Conservation (phyloP, 2,329 filamentous ascomycete species). For the Mycosphaerella sp. region DNA sequence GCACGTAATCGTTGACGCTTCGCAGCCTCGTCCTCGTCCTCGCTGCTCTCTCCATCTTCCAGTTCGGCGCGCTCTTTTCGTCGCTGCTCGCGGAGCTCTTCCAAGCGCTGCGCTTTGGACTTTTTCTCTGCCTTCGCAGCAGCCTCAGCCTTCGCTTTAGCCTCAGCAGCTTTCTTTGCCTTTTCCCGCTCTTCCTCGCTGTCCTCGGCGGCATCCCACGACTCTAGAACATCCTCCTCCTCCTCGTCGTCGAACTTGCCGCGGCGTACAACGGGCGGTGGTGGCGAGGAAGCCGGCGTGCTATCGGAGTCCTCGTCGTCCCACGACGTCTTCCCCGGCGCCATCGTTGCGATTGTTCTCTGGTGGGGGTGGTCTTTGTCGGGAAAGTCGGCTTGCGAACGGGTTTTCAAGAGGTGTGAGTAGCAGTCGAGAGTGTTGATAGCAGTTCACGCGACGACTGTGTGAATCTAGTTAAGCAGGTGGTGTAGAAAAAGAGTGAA, state of each 20-base stretch:
- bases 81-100: conserved; percentile 61
- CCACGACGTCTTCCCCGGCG: conserved; percentile 30
- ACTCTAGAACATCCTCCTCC: conserved; percentile 82
- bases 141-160: conserved; percentile 82
- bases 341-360: conserved; percentile 31
- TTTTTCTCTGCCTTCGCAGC: conserved; percentile 88
- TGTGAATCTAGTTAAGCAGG: background rate
- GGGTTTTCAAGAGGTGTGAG: background rate
- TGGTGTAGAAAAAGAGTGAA: background rate
- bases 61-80: conserved; percentile 52
- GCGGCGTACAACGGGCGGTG: conserved; percentile 42
- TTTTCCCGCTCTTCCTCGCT: conserved; percentile 96
- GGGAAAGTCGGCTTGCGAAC: background rate
- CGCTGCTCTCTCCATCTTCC: conserved; percentile 51
- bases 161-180: conserved; percentile 75
- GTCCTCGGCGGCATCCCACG: conserved; percentile 95
- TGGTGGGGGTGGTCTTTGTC: background rate
- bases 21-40: conserved; percentile 66
- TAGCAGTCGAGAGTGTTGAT: background rate
- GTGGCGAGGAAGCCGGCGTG: conserved; percentile 44
- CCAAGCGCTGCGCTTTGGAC: conserved; percentile 76
- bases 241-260: conserved; percentile 91
- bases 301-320: conserved; percentile 52
- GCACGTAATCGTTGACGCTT: conserved; percentile 67
- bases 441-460: background rate